Evolutionary conservation across 2,329 filamentous ascomycete genomes (phyloP).

Genomic region (Hymenoscyphus albidus): DNA sequence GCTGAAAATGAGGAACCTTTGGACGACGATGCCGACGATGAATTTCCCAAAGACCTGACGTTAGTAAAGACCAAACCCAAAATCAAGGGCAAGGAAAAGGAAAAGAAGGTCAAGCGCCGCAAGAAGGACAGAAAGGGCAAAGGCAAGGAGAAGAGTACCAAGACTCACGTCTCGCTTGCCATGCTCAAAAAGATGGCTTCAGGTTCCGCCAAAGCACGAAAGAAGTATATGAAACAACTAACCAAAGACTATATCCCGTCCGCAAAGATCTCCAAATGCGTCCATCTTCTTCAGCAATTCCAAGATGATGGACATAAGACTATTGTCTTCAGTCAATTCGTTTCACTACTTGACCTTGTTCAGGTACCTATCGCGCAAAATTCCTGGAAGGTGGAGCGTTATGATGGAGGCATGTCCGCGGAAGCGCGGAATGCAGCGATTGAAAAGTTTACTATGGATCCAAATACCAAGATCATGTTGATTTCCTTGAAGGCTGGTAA

Average conservation of each 20-base stretch:
- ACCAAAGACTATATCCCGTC: constrained; percentile 69
- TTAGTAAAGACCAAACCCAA: constrained; percentile 30
- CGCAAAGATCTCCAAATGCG: constrained; percentile 67
- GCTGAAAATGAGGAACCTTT: constrained; percentile 29
- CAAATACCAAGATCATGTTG: constrained; percentile 64
- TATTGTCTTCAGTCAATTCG: constrained; percentile 80
- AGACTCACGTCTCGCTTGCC: constrained; percentile 48
- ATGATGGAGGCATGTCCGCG: constrained; percentile 72
- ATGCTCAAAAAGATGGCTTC: constrained; percentile 64
- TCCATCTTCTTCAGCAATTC: constrained; percentile 55
- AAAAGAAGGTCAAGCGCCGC: constrained; percentile 33
- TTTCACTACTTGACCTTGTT: constrained; percentile 71
- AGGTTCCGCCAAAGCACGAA: constrained; percentile 61
- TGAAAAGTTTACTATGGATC: constrained; percentile 58
- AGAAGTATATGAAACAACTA: constrained; percentile 69
- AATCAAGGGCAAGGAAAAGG: constrained; percentile 38
- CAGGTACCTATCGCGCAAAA: constrained; percentile 65
- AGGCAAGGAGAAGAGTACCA: constrained; percentile 35
- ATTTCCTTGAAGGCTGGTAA: constrained; percentile 79
- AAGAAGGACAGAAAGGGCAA: constrained; percentile 39
- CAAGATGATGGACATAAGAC: constrained; percentile 61
- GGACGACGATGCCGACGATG: constrained; percentile 34
- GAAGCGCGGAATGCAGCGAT: constrained; percentile 64
- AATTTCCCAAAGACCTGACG: constrained; percentile 28
- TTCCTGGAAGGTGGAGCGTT: constrained; percentile 54